Evolutionary conservation across 345 rosid species (phyloP).

Genomic region (Eucalyptus erythrocorys): DNA sequence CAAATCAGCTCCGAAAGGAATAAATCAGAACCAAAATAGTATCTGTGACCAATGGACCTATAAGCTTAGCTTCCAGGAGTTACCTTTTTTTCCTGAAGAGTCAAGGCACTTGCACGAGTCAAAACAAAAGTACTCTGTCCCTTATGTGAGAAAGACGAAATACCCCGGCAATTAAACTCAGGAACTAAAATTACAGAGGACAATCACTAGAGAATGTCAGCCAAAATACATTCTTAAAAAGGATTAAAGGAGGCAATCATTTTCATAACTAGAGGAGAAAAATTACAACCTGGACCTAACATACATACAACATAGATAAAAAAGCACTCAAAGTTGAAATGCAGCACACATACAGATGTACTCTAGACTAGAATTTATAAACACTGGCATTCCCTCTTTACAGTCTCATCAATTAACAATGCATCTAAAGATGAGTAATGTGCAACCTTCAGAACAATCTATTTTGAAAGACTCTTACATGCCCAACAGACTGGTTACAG

Average conservation of each 20-base stretch:
- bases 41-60: not conserved
- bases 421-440: not conserved
- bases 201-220: not conserved
- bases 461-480: not conserved
- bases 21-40: not conserved
- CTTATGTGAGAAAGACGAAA: conserved; percentile 24
- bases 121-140: conserved; percentile 19
- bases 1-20: not conserved
- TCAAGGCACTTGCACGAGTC: conserved; percentile 17
- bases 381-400: not conserved
- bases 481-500: not conserved
- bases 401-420: not conserved
- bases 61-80: not conserved
- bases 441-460: not conserved
- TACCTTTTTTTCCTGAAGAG: conserved; percentile 53
- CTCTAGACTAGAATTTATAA: not conserved
- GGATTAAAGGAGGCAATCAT: not conserved
- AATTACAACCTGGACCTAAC: not conserved
- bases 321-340: not conserved
- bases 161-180: conserved; percentile 6
- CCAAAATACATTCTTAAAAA: not conserved
- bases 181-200: conserved; percentile 28
- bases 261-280: not conserved
- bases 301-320: not conserved
- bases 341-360: not conserved